Evolutionary conservation across 2,329 filamentous ascomycete species (phyloP), one percentile per base, ranked within the genome.

Genomic region (Fusarium veterinarium): DNA sequence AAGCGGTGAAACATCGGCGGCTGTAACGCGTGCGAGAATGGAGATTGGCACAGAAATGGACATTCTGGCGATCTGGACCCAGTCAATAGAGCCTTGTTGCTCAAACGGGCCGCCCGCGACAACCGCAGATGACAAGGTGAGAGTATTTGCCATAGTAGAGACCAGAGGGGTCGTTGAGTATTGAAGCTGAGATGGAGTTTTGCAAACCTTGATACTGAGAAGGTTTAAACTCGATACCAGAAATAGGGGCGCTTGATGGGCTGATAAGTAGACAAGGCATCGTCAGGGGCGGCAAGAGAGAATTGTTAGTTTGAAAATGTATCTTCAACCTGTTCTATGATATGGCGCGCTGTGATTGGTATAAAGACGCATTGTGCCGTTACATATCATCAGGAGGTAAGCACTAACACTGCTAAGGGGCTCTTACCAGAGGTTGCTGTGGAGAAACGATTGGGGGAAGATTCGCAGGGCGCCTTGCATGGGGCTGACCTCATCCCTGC

Each of bases 61-160:
- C 49, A 52, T 28, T 0, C 1, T 52, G 5, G 49, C 49, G 0
- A 52, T 25, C 3, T 52, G 49, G 2, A 52, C 13, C 49, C 49
- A 52, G n/a, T 38, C 49, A 1, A 52, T 28, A 28, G 33, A 52
- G 19, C 49, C 49, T 28, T 52, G 49, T 8, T 52, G 49, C 17
- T 38, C 49, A 5, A 52, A 38, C 0, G 9, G 0, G 19, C 23
- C 49, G 9, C 49, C 49, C 0, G 33, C 7, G 2, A 3, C 17
- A 19, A 0, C 49, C 12, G 6, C 6, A 0, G 33, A 28, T 0
- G 33, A 16, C 2, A 52, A 9, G 0, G 33, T 3, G 11, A 52
- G 49, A 6, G 17, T 1, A 16, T 52, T 37, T 35, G 33, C 3
- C 49, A 52, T 52, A 2, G 10, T 9, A 23, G 23, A 23, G 23